phyloP scores from a whole-genome alignment of 371 early-diverging fungal species.

The Rhizopus sp. region DNA sequence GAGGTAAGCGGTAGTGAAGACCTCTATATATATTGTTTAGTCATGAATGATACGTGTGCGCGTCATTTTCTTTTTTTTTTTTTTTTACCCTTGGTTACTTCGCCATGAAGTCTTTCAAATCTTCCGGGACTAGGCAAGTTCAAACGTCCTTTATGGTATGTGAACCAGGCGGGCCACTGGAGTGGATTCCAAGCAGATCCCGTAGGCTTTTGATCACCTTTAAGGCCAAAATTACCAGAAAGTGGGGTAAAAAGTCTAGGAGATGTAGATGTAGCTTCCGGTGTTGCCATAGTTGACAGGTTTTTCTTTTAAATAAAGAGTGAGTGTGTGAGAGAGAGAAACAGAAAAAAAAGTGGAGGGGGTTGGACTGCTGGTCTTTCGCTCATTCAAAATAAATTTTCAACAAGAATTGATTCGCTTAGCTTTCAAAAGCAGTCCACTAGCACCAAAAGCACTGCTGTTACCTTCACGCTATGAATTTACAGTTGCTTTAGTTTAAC shows the following conservation, averaged over 20 bases:
- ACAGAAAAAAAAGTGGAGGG: conserved; percentile 6
- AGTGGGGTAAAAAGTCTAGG: conserved; percentile 29
- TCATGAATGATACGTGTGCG: background rate
- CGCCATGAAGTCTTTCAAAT: conserved; percentile 83
- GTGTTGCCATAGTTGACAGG: conserved; percentile 20
- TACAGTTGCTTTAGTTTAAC: too few relatives aligned
- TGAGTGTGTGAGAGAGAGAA: background rate
- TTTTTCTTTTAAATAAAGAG: background rate
- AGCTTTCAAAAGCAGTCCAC: too few relatives aligned
- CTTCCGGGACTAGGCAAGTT: conserved; percentile 87
- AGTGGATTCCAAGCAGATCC: conserved; percentile 61
- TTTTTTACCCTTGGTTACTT: conserved; percentile 72
- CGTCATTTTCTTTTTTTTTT: conserved; percentile 2
- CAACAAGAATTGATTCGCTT: too few relatives aligned
- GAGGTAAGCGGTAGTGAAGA: conserved; percentile 78
- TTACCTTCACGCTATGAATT: too few relatives aligned
- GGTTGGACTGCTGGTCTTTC: background rate
- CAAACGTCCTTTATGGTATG: conserved; percentile 63
- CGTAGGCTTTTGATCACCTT: conserved; percentile 38
- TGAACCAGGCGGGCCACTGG: conserved; percentile 59
- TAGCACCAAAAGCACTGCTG: too few relatives aligned
- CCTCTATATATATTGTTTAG: conserved; percentile 47
- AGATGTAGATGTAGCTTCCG: conserved; percentile 18
- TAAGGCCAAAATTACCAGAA: conserved; percentile 26
- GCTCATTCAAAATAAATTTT: too few relatives aligned